These are phyloP conservation scores for Trichothecium roseum DNA, from an alignment of 2,329 filamentous ascomycete species.

Conservation along the genomic window DNA sequence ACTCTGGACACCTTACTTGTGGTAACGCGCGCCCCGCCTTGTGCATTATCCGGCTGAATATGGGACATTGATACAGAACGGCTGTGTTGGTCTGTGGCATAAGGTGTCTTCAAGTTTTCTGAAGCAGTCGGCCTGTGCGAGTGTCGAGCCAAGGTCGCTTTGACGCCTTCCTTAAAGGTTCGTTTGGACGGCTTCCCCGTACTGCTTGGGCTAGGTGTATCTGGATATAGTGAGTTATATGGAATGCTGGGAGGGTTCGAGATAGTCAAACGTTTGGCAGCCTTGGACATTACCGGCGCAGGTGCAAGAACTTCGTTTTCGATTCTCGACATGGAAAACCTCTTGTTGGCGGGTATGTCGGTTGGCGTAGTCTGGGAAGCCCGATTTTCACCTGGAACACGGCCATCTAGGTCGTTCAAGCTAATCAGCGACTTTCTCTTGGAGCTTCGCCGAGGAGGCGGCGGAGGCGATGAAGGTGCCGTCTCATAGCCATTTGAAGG, in stretches of 20 bases:
- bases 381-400: too few relatives aligned
- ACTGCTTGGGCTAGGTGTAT: constrained; percentile 5
- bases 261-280: too few relatives aligned
- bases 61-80: neutral
- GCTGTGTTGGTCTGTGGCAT: neutral
- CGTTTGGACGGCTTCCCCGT: constrained; percentile 14
- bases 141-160: constrained; percentile 15
- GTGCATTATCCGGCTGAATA: neutral
- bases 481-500: constrained; percentile 6
- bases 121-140: too few relatives aligned
- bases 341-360: too few relatives aligned
- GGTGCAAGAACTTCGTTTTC: too few relatives aligned
- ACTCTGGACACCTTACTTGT: neutral
- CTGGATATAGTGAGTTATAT: constrained; percentile 13
- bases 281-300: too few relatives aligned
- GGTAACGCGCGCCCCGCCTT: neutral
- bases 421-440: constrained; percentile 10
- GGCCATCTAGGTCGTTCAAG: neutral
- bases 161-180: constrained; percentile 24
- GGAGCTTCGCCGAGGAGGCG: constrained; percentile 17
- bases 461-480: constrained; percentile 11
- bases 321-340: too few relatives aligned
- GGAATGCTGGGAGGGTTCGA: constrained; percentile 16
- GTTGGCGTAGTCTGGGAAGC: too few relatives aligned
- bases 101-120: neutral